Conservation (phyloP, 495 filamentous ascomycete species). For the Geopyxis carbonaria region DNA sequence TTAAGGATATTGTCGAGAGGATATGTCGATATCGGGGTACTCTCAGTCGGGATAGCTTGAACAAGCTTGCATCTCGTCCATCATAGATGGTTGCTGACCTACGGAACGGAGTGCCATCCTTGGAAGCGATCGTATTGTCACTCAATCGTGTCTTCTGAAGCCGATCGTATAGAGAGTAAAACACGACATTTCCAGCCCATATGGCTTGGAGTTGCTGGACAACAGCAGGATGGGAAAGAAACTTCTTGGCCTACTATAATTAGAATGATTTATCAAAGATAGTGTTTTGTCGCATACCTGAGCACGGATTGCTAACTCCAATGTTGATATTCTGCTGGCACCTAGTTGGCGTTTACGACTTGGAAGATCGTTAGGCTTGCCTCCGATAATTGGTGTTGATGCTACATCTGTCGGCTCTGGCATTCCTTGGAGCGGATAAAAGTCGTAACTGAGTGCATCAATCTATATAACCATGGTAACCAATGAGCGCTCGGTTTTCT, state of each 20-base stretch:
- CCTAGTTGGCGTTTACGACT: constrained; percentile 25
- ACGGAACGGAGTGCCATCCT: constrained; percentile 30
- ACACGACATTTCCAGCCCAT: constrained; percentile 86
- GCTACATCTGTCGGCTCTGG: constrained; percentile 30
- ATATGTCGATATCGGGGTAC: constrained; percentile 83
- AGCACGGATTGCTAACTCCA: constrained; percentile 81
- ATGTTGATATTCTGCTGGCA: constrained; percentile 52
- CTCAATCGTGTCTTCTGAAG: constrained; percentile 43
- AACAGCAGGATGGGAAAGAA: constrained; percentile 74
- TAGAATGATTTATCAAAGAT: neutral
- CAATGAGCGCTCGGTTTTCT: neutral
- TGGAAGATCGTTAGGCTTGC: neutral
- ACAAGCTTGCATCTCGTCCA: constrained; percentile 68
- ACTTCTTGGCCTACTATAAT: constrained; percentile 51
- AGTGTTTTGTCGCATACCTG: constrained; percentile 13
- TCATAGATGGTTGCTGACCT: constrained; percentile 78
- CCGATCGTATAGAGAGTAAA: constrained; percentile 69
- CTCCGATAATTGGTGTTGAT: neutral
- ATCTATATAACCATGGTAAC: constrained; percentile 30
- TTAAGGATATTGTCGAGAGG: constrained; percentile 68
- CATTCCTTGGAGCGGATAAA: constrained; percentile 69
- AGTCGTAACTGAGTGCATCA: constrained; percentile 86
- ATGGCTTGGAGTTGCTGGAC: constrained; percentile 88
- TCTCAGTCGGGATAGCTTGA: constrained; percentile 75
- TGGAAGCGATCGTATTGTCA: constrained; percentile 9